These are phyloP conservation scores for Pichia sp. DNA, from an alignment of 1,139 yeast species.

Conservation along the genomic window DNA sequence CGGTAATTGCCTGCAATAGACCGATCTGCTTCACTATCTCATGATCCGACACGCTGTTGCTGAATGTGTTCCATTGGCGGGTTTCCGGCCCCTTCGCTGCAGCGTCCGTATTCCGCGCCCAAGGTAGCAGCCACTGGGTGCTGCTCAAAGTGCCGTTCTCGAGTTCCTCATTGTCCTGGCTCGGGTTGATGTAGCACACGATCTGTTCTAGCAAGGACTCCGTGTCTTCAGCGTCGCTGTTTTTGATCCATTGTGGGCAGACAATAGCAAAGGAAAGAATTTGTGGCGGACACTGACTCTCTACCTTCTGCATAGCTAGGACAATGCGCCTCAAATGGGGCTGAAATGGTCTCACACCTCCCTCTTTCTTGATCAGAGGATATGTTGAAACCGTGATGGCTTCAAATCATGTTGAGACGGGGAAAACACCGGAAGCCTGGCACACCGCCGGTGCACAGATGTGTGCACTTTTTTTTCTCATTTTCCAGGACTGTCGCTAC, in stretches of 20 bases:
- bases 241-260: constrained; percentile 10
- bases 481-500: neutral
- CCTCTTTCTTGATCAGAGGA: neutral
- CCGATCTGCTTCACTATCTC: constrained; percentile 29
- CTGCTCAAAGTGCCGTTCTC: neutral
- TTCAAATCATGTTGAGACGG: neutral
- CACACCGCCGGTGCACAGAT: neutral
- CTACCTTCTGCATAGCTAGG: constrained; percentile 1
- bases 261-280: constrained; percentile 11
- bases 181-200: constrained; percentile 8
- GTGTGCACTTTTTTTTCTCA: neutral
- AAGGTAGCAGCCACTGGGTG: neutral
- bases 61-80: neutral
- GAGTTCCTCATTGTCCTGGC: too few relatives aligned
- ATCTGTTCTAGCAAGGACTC: constrained; percentile 11
- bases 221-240: constrained; percentile 10
- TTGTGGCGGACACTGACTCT: constrained; percentile 3
- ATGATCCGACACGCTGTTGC: constrained; percentile 13
- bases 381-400: neutral
- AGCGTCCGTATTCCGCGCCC: neutral
- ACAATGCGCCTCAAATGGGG: neutral
- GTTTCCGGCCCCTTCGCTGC: neutral
- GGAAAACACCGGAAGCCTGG: neutral
- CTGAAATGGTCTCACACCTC: neutral
- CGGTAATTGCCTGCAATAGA: constrained; percentile 28